A percentile compares a stretch with the other conserved stretches of the same genome.
Conservation (phyloP, 1,284 basidiomycete species). For the Caloboletus firmus region DNA sequence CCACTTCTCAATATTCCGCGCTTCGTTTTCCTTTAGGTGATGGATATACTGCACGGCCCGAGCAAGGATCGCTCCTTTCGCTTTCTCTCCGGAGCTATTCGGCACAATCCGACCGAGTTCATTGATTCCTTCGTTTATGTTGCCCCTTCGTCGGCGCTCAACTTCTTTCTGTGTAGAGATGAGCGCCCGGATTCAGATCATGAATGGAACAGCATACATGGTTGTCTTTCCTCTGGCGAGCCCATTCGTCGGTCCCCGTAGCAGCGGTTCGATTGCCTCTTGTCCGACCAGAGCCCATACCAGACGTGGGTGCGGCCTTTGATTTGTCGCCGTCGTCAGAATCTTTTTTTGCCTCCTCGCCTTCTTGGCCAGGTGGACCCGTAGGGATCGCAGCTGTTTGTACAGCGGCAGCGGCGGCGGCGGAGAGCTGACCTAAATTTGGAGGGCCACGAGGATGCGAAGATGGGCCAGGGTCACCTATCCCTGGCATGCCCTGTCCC, state of each 20-base stretch:
- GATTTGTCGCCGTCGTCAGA: constrained; percentile 37
- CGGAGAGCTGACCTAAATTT: constrained; percentile 57
- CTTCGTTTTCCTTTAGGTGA: constrained; percentile 87
- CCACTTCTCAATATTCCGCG: constrained; percentile 90
- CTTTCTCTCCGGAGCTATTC: constrained; percentile 83
- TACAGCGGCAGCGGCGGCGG: constrained; percentile 44
- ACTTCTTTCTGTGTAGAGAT: constrained; percentile 83
- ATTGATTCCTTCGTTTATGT: constrained; percentile 96
- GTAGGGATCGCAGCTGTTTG: constrained; percentile 40
- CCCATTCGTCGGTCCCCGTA: constrained; percentile 79
- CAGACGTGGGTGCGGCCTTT: constrained; percentile 18
- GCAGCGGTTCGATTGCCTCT: constrained; percentile 51
- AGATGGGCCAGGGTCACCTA: constrained; percentile 68
- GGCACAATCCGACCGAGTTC: constrained; percentile 89
- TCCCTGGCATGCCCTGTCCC: constrained; percentile 29
- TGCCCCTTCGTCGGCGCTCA: constrained; percentile 88
- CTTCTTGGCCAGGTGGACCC: constrained; percentile 33
- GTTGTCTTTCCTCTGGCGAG: constrained; percentile 79
- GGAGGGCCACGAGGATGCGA: constrained; percentile 72
- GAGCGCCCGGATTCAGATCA: not conserved
- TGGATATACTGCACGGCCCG: constrained; percentile 89
- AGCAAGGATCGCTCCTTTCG: constrained; percentile 83
- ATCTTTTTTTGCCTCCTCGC: constrained; percentile 40
- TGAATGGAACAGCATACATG: constrained; percentile 52
- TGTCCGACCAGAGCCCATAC: constrained; percentile 39